Percentiles rank a stretch among this genome's conserved stretches.
These are phyloP conservation scores for Scutellaria minor DNA, from an alignment of 257 asterid genomes.

Conservation along the genomic window DNA sequence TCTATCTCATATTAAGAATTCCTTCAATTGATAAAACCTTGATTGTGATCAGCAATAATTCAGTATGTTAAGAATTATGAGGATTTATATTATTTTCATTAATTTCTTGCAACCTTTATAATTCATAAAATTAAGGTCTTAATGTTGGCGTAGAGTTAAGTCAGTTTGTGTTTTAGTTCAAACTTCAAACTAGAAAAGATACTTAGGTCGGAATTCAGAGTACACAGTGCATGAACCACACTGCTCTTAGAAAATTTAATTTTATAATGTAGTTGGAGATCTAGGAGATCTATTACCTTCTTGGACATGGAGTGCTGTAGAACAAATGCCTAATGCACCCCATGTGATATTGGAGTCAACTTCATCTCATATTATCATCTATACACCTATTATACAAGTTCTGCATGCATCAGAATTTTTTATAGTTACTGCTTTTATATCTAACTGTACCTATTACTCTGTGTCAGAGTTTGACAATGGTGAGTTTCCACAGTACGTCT, in stretches of 20 bases:
- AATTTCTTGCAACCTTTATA: too few relatives aligned
- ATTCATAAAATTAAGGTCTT: too few relatives aligned
- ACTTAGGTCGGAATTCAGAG: background rate
- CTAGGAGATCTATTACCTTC: background rate
- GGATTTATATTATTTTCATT: too few relatives aligned
- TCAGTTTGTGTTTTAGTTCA: background rate
- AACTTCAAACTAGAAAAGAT: background rate
- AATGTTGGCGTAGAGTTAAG: too few relatives aligned
- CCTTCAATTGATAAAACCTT: conserved; percentile 23
- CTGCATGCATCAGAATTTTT: background rate
- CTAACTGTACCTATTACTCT: conserved; percentile 34
- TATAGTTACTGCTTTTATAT: background rate
- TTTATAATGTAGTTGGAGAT: background rate
- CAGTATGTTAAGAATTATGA: background rate
- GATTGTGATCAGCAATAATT: background rate
- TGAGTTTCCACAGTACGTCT: conserved; percentile 71
- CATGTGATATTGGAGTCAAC: conserved; percentile 12
- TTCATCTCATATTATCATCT: background rate
- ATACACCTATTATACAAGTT: background rate
- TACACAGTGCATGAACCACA: background rate
- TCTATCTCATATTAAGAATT: background rate
- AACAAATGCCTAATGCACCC: background rate
- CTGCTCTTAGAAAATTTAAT: background rate
- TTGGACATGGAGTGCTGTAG: background rate
- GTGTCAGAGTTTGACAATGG: conserved; percentile 87